phyloP scores from a whole-genome alignment of 352 stramenopile genomes.

The Phytophthora idaei region DNA sequence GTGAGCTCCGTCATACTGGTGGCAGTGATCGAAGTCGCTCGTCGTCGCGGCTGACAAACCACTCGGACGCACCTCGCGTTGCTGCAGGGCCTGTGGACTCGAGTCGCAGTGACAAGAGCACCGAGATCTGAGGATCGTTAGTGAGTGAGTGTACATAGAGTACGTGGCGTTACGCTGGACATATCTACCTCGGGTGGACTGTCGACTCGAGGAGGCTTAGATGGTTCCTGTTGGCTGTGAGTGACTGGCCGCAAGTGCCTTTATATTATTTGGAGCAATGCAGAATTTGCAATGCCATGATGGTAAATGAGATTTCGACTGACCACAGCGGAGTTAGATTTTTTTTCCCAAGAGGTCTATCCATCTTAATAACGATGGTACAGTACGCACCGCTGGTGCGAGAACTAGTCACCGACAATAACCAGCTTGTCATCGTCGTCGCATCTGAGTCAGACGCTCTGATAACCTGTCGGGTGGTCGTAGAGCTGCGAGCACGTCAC shows the following conservation, averaged over 20 bases:
- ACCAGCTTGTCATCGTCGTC: too few species aligned
- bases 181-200: slow-evolving; percentile 9
- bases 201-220: slow-evolving; percentile 12
- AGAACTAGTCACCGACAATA: too few species aligned
- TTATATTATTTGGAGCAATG: slow-evolving; percentile 39
- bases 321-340: not conserved
- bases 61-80: slow-evolving; percentile 9
- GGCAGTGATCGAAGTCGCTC: slow-evolving; percentile 26
- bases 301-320: not conserved
- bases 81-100: slow-evolving; percentile 17
- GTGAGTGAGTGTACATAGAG: slow-evolving; percentile 38
- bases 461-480: too few species aligned
- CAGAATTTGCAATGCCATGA: not conserved
- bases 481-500: too few species aligned
- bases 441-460: too few species aligned
- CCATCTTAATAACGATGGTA: too few species aligned
- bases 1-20: slow-evolving; percentile 18
- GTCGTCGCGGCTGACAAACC: slow-evolving; percentile 10
- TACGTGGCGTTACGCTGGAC: slow-evolving; percentile 18
- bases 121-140: slow-evolving; percentile 34
- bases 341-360: not conserved
- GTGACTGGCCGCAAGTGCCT: slow-evolving; percentile 25
- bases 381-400: too few species aligned
- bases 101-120: slow-evolving; percentile 32
- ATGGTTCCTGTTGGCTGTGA: slow-evolving; percentile 25